A percentile compares a stretch with the other conserved stretches of the same genome.
phyloP scores from a whole-genome alignment of 2,329 filamentous ascomycete species.

The Trichoderma breve region DNA sequence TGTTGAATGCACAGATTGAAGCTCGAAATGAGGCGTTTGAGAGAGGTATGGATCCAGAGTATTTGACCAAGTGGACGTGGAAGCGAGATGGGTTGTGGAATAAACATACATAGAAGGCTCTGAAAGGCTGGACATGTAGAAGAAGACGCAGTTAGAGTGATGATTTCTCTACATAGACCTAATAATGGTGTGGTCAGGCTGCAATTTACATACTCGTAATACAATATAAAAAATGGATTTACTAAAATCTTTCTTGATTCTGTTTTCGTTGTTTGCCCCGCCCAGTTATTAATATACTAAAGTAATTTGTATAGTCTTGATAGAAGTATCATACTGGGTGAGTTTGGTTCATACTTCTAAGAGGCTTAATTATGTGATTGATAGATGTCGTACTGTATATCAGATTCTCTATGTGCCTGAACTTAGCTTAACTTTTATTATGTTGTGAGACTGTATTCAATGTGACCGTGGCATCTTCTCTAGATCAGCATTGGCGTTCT shows the following conservation, averaged over 20 bases:
- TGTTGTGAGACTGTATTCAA: no score
- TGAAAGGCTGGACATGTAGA: neutral
- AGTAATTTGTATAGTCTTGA: no score
- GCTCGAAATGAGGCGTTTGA: conserved; percentile 66
- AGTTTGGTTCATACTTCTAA: no score
- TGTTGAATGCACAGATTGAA: conserved; percentile 63
- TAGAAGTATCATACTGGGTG: no score
- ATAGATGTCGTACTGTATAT: no score
- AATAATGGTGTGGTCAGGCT: neutral
- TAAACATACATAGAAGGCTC: conserved; percentile 11
- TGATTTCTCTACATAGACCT: neutral
- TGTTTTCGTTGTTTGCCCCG: neutral
- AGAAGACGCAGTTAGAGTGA: neutral
- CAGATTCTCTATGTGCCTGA: no score
- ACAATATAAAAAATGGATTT: neutral
- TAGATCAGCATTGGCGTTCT: no score
- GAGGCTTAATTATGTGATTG: no score
- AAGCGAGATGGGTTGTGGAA: conserved; percentile 44
- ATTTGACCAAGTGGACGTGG: conserved; percentile 67
- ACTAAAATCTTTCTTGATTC: neutral
- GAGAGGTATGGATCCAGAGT: conserved; percentile 66
- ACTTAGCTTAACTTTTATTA: no score
- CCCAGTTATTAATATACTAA: neutral
- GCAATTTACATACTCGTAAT: neutral
- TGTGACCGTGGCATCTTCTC: no score